phyloP scores from a whole-genome alignment of 75 land plant species.

The Ceratopteris richardii region DNA sequence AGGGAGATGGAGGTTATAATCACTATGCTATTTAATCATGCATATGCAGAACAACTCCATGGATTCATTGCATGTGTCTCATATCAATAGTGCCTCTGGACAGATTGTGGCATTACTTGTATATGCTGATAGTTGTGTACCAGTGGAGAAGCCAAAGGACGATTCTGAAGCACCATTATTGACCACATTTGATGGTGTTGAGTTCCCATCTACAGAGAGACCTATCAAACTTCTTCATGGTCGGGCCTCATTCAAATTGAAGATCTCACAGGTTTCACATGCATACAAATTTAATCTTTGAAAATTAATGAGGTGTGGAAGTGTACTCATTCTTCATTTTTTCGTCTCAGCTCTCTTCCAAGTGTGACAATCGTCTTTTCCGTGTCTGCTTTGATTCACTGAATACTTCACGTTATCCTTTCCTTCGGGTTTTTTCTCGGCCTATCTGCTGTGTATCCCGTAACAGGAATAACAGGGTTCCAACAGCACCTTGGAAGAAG shows the following conservation, averaged over 20 bases:
- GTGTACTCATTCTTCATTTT: constrained; percentile 6
- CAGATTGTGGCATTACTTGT: constrained; percentile 78
- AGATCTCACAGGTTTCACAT: constrained; percentile 79
- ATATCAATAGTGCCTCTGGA: neutral
- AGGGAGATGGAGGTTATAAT: constrained; percentile 72
- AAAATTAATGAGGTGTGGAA: neutral
- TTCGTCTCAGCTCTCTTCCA: constrained; percentile 75
- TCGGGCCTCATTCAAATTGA: constrained; percentile 87
- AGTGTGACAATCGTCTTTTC: constrained; percentile 77
- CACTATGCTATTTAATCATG: constrained; percentile 9
- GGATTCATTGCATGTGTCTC: too few relatives aligned
- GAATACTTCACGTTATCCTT: constrained; percentile 44
- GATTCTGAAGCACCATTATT: constrained; percentile 77
- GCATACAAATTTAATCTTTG: too few relatives aligned
- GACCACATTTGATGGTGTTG: constrained; percentile 73
- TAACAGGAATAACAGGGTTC: constrained; percentile 40
- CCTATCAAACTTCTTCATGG: constrained; percentile 67
- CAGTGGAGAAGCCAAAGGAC: constrained; percentile 70
- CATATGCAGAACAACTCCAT: neutral
- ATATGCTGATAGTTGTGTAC: constrained; percentile 57
- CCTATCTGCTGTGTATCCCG: constrained; percentile 84
- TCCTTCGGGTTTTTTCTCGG: constrained; percentile 55
- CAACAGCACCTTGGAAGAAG: constrained; percentile 33
- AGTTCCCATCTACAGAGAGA: constrained; percentile 54
- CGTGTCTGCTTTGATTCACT: constrained; percentile 55